A percentile compares a stretch with the other conserved stretches of the same genome.
These are phyloP conservation scores for Thelephora aurantiotincta DNA, from an alignment of 768 basidiomycete species.

Conservation along the genomic window DNA sequence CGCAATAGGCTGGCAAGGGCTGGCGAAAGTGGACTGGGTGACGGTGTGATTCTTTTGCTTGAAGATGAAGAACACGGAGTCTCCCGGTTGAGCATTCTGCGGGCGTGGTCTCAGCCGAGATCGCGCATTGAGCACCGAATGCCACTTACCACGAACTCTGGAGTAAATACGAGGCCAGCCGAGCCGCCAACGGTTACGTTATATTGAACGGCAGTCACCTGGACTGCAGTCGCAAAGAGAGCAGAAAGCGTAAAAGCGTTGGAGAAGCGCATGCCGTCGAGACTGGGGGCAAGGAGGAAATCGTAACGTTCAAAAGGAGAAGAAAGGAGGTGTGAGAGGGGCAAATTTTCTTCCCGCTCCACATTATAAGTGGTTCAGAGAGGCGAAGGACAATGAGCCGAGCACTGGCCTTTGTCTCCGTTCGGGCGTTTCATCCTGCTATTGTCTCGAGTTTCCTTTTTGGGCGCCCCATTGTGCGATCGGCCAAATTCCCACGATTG, in stretches of 20 bases:
- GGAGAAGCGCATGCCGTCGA: constrained; percentile 1
- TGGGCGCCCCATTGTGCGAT: too few relatives aligned
- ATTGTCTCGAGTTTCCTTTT: too few relatives aligned
- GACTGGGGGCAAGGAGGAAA: background rate
- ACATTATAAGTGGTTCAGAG: too few relatives aligned
- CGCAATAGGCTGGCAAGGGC: constrained; percentile 35
- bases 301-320: too few relatives aligned
- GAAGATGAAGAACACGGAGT: constrained; percentile 36
- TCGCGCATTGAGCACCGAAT: background rate
- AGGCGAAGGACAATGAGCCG: too few relatives aligned
- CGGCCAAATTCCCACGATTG: too few relatives aligned
- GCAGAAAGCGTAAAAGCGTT: constrained; percentile 10
- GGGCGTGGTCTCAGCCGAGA: background rate
- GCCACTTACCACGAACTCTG: constrained; percentile 18
- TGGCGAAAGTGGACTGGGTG: constrained; percentile 38
- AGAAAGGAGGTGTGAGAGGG: too few relatives aligned
- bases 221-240: constrained; percentile 17
- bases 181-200: constrained; percentile 36
- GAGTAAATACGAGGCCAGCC: constrained; percentile 25
- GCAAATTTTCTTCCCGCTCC: too few relatives aligned
- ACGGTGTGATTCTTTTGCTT: constrained; percentile 42
- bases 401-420: too few relatives aligned
- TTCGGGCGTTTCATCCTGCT: too few relatives aligned
- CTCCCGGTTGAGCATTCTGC: constrained; percentile 32
- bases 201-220: constrained; percentile 22